phyloP scores from a whole-genome alignment of 129 eudicot species.

The Cynara cardunculus region DNA sequence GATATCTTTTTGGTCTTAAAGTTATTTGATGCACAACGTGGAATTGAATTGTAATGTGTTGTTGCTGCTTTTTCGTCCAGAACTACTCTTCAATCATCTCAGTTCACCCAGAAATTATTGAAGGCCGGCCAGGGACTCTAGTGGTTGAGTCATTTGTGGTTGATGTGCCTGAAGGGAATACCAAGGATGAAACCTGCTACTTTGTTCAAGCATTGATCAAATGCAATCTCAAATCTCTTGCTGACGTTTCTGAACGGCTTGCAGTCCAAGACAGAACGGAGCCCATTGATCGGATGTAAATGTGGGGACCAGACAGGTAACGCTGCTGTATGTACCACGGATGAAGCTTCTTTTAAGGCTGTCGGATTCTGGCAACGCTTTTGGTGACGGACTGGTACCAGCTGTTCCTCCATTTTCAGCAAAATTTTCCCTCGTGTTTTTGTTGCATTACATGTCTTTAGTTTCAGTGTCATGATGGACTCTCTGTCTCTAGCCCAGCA shows the following conservation, averaged over 20 bases:
- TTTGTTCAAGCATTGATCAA: constrained; percentile 72
- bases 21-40: no score
- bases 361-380: constrained; percentile 26
- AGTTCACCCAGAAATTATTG: constrained; percentile 66
- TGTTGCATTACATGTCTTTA: constrained; percentile 16
- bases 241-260: constrained; percentile 61
- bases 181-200: constrained; percentile 74
- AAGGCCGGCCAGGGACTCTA: constrained; percentile 66
- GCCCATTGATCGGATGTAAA: constrained; percentile 54
- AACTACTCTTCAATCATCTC: constrained; percentile 67
- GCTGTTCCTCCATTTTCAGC: constrained; percentile 18
- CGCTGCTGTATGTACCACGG: constrained; percentile 36
- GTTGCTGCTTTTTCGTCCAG: constrained; percentile 30
- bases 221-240: constrained; percentile 70
- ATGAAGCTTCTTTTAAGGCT: constrained; percentile 54
- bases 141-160: constrained; percentile 73
- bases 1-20: not conserved
- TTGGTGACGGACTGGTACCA: constrained; percentile 48
- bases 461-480: constrained; percentile 26
- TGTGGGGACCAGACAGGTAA: not conserved
- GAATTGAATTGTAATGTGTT: not conserved
- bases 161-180: constrained; percentile 79
- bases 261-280: constrained; percentile 75
- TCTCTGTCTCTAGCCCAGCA: constrained; percentile 25
- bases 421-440: constrained; percentile 5